Conservation (phyloP, 768 basidiomycete genomes). For the Xerocomellus intermedius region DNA sequence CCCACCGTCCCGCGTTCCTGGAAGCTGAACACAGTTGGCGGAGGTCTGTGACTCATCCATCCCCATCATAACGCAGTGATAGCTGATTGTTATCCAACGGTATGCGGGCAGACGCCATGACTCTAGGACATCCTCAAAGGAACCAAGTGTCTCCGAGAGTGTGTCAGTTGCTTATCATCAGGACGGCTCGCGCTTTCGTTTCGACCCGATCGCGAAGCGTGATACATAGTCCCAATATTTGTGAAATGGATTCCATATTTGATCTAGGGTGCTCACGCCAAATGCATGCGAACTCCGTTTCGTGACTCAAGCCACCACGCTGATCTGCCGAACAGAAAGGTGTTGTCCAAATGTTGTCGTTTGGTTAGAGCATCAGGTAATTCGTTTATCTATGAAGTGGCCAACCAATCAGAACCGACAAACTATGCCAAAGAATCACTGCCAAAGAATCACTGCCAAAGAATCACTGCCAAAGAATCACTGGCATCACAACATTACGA, state of each 20-base stretch:
- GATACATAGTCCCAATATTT: background rate
- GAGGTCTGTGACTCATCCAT: background rate
- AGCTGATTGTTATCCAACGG: background rate
- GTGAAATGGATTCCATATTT: constrained; percentile 4
- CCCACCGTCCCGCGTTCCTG: background rate
- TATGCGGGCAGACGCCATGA: background rate
- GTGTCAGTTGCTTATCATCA: background rate
- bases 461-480: too few relatives aligned
- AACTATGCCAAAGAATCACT: too few relatives aligned
- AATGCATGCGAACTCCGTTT: too few relatives aligned
- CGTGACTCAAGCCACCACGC: too few relatives aligned
- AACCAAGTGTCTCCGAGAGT: background rate
- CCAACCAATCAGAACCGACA: too few relatives aligned
- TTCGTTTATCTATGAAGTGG: too few relatives aligned
- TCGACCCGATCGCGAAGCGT: background rate
- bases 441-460: too few relatives aligned
- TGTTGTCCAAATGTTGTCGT: too few relatives aligned
- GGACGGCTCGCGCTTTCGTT: background rate
- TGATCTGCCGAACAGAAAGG: too few relatives aligned
- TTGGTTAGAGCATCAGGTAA: too few relatives aligned
- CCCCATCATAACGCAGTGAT: background rate
- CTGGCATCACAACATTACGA: too few relatives aligned
- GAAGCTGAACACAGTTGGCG: background rate
- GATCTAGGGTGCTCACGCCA: too few relatives aligned
- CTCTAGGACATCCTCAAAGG: background rate